Percentiles rank a stretch among this genome's conserved stretches.
These are phyloP conservation scores for Daedaleopsis sinensis DNA, from an alignment of 768 basidiomycete genomes.

Conservation along the genomic window DNA sequence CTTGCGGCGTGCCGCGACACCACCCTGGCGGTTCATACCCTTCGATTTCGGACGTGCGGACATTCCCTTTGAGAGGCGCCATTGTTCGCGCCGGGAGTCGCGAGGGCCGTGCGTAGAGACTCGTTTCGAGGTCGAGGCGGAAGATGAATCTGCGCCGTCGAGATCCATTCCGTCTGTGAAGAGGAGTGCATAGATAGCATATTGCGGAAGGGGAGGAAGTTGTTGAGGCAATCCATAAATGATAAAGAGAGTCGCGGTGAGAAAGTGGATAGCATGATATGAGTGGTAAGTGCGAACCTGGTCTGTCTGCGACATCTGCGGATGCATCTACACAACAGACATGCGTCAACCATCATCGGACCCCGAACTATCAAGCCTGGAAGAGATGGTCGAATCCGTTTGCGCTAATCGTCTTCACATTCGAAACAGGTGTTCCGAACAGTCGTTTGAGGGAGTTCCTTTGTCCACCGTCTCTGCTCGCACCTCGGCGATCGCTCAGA, in stretches of 20 bases:
- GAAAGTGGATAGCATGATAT: background rate
- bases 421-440: background rate
- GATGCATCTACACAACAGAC: slow-evolving; percentile 15
- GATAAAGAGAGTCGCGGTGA: background rate
- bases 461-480: background rate
- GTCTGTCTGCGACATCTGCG: slow-evolving; percentile 9
- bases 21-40: slow-evolving; percentile 72
- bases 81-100: slow-evolving; percentile 75
- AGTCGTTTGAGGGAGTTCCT: background rate
- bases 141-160: slow-evolving; percentile 39
- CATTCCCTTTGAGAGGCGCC: slow-evolving; percentile 82
- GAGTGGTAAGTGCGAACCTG: slow-evolving; percentile 19
- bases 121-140: slow-evolving; percentile 28
- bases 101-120: slow-evolving; percentile 87
- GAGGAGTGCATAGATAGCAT: no score
- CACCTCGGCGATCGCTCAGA: background rate
- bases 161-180: slow-evolving; percentile 55
- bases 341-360: slow-evolving; percentile 13
- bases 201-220: background rate
- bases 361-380: background rate
- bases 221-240: background rate
- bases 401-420: background rate
- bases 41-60: slow-evolving; percentile 48
- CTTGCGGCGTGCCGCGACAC: slow-evolving; percentile 59
- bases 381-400: slow-evolving; percentile 25